Base-by-base conservation (phyloP, 2,329 filamentous ascomycete species). In the Diaporthe citrichinensis region DNA sequence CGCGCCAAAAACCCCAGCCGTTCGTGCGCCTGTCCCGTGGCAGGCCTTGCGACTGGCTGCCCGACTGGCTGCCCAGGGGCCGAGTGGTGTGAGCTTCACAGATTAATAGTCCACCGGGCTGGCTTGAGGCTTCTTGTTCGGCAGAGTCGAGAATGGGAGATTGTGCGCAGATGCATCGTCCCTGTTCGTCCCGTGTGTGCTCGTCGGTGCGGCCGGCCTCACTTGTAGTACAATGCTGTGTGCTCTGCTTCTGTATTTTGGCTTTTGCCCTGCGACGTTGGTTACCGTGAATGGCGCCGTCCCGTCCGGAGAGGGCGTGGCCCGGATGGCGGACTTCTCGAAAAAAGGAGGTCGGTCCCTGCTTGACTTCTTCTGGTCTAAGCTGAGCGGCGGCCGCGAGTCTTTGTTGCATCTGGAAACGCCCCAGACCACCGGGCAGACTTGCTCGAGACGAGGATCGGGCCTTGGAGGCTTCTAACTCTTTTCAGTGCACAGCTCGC, bases 221-320 rank as follows among this genome's bases (percentile, higher is more conserved):
- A 39, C 65, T 53, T 39, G 12, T 28, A 31, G 12, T 28, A 31
- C 61, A 8, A 6, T 34, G 61, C 23, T 20, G 7, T 68, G 23
- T 55, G 34, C 65, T 53, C 12, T 51, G 28, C n/a, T 25, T 59
- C 28, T n/a, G 7, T 14, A 34, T 59, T 68, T 68, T 68, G 34
- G 17, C 65, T 69, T 41, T 69, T 12, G 49, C 12, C 49, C 65
- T 69, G 65, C n/a, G 49, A 69, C 49, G 31, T 39, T 53, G 14
- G 31, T 2, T 3, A 15, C 34, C 20, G n/a, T 53, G 46, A 53
- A 53, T 20, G 46, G 20, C 7, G 14, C 31, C 46, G 65, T 53
- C 65, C 65, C 62, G 62, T 36, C 62, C 46, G 46, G 31, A 53
- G 46, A 20, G n/a, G 23, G 23, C 49, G 2, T 49, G 28, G 20